These are phyloP conservation scores for Blastocystis hominis DNA, from an alignment of 352 stramenopile genomes.

Conservation along the genomic window DNA sequence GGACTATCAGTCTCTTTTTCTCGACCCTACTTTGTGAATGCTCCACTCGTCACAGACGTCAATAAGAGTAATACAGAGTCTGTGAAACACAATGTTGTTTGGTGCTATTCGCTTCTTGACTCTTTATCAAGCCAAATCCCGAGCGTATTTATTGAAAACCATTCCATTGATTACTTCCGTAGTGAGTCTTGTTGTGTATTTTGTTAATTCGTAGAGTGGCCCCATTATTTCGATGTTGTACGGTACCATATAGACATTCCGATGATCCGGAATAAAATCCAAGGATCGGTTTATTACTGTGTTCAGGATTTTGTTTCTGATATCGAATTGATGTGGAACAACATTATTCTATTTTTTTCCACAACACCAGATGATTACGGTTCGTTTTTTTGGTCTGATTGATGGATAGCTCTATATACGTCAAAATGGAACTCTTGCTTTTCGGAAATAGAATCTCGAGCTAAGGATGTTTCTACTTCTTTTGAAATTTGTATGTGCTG, in stretches of 20 bases:
- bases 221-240: background rate
- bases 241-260: constrained; percentile 1
- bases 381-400: background rate
- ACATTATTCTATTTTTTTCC: background rate
- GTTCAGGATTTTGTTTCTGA: constrained; percentile 12
- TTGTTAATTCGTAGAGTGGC: background rate
- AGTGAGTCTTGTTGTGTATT: background rate
- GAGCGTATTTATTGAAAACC: background rate
- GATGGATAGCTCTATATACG: background rate
- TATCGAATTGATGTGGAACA: background rate
- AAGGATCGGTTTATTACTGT: background rate
- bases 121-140: background rate
- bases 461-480: background rate
- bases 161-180: background rate
- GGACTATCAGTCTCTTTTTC: background rate
- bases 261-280: background rate
- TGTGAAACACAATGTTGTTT: background rate
- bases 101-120: background rate
- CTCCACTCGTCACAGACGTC: background rate
- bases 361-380: background rate
- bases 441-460: background rate
- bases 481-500: background rate
- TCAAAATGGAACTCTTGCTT: background rate
- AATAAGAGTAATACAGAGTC: background rate
- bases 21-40: background rate